Evolutionary conservation across 129 eudicot genomes (phyloP), one percentile per base, ranked within the genome.

Genomic region (Mikania micrantha): DNA sequence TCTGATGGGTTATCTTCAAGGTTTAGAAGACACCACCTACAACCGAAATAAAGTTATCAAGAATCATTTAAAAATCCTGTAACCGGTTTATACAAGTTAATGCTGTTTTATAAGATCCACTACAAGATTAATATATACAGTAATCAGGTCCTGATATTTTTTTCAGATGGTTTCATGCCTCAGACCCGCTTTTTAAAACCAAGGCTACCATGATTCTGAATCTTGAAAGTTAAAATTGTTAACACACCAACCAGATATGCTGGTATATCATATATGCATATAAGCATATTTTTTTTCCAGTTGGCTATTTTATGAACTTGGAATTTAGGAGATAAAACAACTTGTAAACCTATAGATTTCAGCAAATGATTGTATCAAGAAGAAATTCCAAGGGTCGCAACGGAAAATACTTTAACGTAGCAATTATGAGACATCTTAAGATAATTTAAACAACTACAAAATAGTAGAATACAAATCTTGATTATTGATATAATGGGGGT

Each of bases 1-100:
- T 84, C 83, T 8, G 79, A 69, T 54, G 85, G 63, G 64, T 65
- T 76, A 40, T 82, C 88, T 69, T 86, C 92, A 67, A 86, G 81
- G 71, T 79, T 79, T 49, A 77, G 16, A 63, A 78, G 73, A 57
- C 85, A 88, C 72, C 91, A 86, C 66, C 98, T 93, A 81, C 74
- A 78, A 48, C 60, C 16, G 44, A 61, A 69, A 64, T 16, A 44
- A 66, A 47, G n/a, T 16, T 31, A 61, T 49, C 27, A 44, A 24
- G 1, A 60, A 31, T 60, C 21, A 12, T 7, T 20, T 34, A 52
- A 15, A 27, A n/a, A 44, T 28, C 10, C 10, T 7, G 12, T n/a
- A 59, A 59, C 12, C 13, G 3, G 31, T 17, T 8, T 32, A n/a
- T 2, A 31, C n/a, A 59, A 7, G 29, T 61, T 31, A 45, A 45